A percentile compares a stretch with the other conserved stretches of the same genome.
phyloP scores from a whole-genome alignment of 2,329 filamentous ascomycete genomes.

The Paracorniculantispora psalliotae region DNA sequence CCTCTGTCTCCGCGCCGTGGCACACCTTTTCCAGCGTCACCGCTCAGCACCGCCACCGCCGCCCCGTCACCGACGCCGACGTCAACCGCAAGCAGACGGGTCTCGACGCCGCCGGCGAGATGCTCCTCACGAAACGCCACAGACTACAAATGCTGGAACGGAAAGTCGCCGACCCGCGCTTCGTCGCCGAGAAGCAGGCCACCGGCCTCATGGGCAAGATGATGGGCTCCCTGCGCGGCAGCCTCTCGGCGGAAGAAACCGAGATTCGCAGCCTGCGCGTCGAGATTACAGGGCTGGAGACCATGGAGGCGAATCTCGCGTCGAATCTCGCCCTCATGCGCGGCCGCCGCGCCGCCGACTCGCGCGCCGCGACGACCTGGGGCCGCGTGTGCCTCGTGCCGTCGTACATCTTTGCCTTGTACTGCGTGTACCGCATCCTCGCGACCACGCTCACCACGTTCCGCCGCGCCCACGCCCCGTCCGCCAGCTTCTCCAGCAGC shows the following conservation, averaged over 20 bases:
- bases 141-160: slow-evolving; percentile 65
- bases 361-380: slow-evolving; percentile 60
- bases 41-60: slow-evolving; percentile 37
- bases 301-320: slow-evolving; percentile 69
- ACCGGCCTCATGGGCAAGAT: slow-evolving; percentile 68
- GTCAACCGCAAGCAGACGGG: slow-evolving; percentile 74
- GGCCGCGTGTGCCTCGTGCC: slow-evolving; percentile 60
- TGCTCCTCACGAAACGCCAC: slow-evolving; percentile 71
- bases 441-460: slow-evolving; percentile 66
- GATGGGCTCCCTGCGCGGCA: slow-evolving; percentile 64
- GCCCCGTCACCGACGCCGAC: slow-evolving; percentile 66
- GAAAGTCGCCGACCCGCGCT: slow-evolving; percentile 41
- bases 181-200: slow-evolving; percentile 33
- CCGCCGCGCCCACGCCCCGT: slow-evolving; percentile 44
- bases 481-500: slow-evolving; percentile 56
- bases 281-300: slow-evolving; percentile 74
- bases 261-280: slow-evolving; percentile 61
- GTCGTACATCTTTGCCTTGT: slow-evolving; percentile 67
- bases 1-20: slow-evolving; percentile 83
- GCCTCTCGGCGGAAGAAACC: slow-evolving; percentile 48
- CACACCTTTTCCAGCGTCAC: slow-evolving; percentile 68
- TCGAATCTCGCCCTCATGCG: slow-evolving; percentile 61
- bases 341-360: slow-evolving; percentile 56
- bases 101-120: slow-evolving; percentile 71
- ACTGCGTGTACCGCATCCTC: slow-evolving; percentile 78